A percentile compares a stretch with the other conserved stretches of the same genome.
Conservation (phyloP, 2,329 filamentous ascomycete genomes). For the Zopfia rhizophila region DNA sequence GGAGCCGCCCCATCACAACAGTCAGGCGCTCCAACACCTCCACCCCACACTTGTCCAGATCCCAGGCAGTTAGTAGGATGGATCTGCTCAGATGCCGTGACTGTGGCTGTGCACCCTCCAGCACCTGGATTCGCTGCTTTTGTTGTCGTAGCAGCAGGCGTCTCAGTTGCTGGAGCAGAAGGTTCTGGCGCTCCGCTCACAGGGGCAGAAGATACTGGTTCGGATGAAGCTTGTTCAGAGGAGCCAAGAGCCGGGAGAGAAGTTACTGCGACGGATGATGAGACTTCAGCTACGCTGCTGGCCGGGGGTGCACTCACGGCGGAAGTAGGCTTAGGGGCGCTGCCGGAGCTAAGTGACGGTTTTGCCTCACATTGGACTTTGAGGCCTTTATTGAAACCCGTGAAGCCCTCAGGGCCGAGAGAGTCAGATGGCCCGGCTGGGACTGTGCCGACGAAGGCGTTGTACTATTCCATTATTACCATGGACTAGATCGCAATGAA, state of each 20-base stretch:
- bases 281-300: no score
- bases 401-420: constrained; percentile 23
- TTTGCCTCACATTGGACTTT: constrained; percentile 19
- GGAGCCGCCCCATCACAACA: constrained; percentile 10
- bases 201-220: neutral
- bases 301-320: neutral
- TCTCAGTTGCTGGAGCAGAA: neutral
- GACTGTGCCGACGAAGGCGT: constrained; percentile 64
- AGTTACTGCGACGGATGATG: no score
- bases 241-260: no score
- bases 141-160: neutral
- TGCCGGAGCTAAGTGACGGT: constrained; percentile 7
- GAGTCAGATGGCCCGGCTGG: constrained; percentile 46
- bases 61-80: constrained; percentile 16
- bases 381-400: constrained; percentile 22
- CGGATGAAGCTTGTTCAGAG: no score
- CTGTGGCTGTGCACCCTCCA: constrained; percentile 9
- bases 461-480: constrained; percentile 67
- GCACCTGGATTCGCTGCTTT: neutral
- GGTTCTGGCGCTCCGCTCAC: neutral
- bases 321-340: neutral
- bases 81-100: constrained; percentile 17
- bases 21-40: constrained; percentile 4
- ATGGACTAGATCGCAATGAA: neutral
- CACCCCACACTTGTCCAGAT: constrained; percentile 10